Evolutionary conservation across 2,329 filamentous ascomycete species (phyloP).

Genomic region (Onygena corvina): DNA sequence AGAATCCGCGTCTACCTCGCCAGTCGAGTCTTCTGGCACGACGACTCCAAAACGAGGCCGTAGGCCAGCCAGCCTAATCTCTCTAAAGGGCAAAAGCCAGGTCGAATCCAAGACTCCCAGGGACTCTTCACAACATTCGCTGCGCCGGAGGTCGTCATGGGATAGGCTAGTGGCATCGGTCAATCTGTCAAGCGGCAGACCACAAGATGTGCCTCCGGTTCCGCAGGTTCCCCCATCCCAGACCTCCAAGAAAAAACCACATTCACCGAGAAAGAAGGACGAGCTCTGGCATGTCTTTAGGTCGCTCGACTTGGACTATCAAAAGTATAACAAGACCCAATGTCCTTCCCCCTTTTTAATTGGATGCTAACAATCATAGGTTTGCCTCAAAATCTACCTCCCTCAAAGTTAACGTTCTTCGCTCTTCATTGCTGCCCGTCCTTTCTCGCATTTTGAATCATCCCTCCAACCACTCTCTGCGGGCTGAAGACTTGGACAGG

Average conservation of each 20-base stretch:
- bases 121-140: constrained; percentile 31
- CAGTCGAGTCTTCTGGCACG: constrained; percentile 1
- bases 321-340: constrained; percentile 41
- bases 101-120: constrained; percentile 24
- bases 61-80: constrained; percentile 32
- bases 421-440: constrained; percentile 62
- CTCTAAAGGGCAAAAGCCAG: constrained; percentile 27
- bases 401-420: constrained; percentile 63
- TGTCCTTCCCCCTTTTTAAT: constrained; percentile 12
- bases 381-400: constrained; percentile 63
- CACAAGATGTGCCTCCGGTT: constrained; percentile 38
- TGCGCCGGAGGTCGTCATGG: constrained; percentile 34
- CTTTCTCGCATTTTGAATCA: constrained; percentile 58
- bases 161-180: constrained; percentile 35
- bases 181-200: constrained; percentile 28
- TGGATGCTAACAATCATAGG: constrained; percentile 23
- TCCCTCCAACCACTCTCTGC: constrained; percentile 51
- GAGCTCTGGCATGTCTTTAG: constrained; percentile 59
- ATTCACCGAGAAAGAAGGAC: constrained; percentile 48
- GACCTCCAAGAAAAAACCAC: constrained; percentile 16
- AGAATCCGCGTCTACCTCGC: neutral
- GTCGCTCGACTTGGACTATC: constrained; percentile 54
- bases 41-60: constrained; percentile 26
- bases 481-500: constrained; percentile 70
- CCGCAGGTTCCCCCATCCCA: constrained; percentile 31